phyloP scores from a whole-genome alignment of 148 eudicot species.

The Silene latifolia region DNA sequence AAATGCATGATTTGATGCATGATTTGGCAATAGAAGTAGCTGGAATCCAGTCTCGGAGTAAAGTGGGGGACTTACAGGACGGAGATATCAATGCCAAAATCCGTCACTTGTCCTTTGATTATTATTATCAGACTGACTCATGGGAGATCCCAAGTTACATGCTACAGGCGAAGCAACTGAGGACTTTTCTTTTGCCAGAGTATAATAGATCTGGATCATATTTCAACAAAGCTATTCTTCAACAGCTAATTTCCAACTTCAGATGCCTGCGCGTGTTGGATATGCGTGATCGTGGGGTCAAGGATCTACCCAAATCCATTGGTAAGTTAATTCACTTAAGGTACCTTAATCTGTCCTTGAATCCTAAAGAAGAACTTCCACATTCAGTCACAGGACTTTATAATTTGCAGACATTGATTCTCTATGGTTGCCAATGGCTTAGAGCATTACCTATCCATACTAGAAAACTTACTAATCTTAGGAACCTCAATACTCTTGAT shows the following conservation, averaged over 20 bases:
- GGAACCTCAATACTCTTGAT: conserved; percentile 2
- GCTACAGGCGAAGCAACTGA: conserved; percentile 3
- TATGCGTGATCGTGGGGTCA: background rate
- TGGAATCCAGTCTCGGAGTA: background rate
- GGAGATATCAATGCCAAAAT: background rate
- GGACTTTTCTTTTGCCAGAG: conserved; percentile 17
- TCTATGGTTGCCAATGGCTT: background rate
- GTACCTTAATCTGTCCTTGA: conserved; percentile 22
- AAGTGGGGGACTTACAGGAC: background rate
- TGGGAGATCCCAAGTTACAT: background rate
- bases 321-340: conserved; percentile 23
- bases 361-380: conserved; percentile 13
- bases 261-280: conserved; percentile 21
- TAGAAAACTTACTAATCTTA: conserved; percentile 9
- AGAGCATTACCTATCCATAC: conserved; percentile 13
- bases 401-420: conserved; percentile 36
- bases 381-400: conserved; percentile 26
- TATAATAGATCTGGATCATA: background rate
- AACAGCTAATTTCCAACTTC: conserved; percentile 3
- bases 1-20: conserved; percentile 32
- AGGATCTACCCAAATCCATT: conserved; percentile 18
- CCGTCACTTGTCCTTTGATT: background rate
- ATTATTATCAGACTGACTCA: background rate
- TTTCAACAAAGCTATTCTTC: background rate
- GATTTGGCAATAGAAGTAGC: conserved; percentile 27